Evolutionary conservation across 2,329 filamentous ascomycete genomes (phyloP), one percentile per base, ranked within the genome.

Genomic region (Fusarium redolens): DNA sequence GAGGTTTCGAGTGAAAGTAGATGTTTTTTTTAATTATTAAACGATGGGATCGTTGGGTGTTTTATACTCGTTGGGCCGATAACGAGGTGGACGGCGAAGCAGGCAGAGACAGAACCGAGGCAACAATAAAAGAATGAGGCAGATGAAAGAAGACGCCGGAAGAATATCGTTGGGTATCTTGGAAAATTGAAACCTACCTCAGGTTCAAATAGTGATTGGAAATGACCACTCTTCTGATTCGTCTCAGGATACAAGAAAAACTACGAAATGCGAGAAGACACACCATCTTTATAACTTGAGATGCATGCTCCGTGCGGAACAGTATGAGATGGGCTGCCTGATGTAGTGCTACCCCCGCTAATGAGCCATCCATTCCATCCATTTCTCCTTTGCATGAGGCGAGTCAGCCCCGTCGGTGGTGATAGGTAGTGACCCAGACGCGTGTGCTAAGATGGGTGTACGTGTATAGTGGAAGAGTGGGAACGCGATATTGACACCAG

Each of bases 141-240:
- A 68, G 56, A 68, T 55, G 52, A 54, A 47, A 30, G 66, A 69
- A 67, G 66, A 68, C 60, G 25, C 66, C 54, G 52, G 51, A 55
- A 69, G 43, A 72, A 61, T 52, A 59, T 59, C 37, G 68, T 59
- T 57, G 68, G 51, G 44, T 61, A 47, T 48, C 65, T 45, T 37
- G 40, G 43, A 25, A 61, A 25, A 35, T 52, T 59, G 50, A 65
- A 73, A 80, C 80, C 75, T 82, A 81, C 80, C 80, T 80, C 71
- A 78, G 77, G 79, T 74, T 73, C 70, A 71, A 74, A 75, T 60
- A 64, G 60, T 50, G 51, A 69, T 54, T 50, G 48, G 44, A 67
- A 65, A 63, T 61, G 30, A 44, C 44, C 63, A 50, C 54, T 77
- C 73, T 75, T 75, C 75, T 79, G 35, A 61, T 62, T 57, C 55